Conservation (phyloP, 2,329 filamentous ascomycete genomes). For the Zymoseptoria ardabiliae region DNA sequence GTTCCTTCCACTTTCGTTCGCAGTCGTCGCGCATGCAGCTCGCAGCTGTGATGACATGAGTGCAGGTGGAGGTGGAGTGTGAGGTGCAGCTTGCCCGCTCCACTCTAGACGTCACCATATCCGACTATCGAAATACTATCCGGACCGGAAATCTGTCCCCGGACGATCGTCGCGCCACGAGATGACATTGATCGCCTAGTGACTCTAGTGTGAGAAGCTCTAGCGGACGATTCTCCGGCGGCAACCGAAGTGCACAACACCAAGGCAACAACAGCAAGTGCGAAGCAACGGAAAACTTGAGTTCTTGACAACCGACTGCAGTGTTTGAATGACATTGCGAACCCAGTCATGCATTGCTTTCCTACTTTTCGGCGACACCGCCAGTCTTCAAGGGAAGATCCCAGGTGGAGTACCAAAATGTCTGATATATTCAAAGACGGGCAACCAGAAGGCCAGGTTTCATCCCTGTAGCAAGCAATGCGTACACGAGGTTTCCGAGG, state of each 20-base stretch:
- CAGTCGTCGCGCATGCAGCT: neutral
- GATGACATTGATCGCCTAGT: neutral
- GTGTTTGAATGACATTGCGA: too few relatives aligned
- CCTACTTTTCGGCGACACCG: neutral
- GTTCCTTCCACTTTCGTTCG: too few relatives aligned
- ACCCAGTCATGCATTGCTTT: neutral
- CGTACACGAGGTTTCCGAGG: neutral
- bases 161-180: neutral
- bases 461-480: neutral
- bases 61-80: neutral
- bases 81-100: too few relatives aligned
- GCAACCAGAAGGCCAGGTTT: neutral
- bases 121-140: neutral
- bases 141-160: neutral
- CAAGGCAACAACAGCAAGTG: neutral
- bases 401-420: neutral
- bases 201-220: neutral
- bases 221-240: neutral
- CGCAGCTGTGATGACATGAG: neutral
- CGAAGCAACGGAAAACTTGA: too few relatives aligned
- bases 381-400: neutral
- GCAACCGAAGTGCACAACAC: neutral
- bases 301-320: too few relatives aligned
- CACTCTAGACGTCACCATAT: neutral
- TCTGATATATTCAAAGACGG: neutral